Evolutionary conservation across 108 stramenopile species (phyloP).

Genomic region (Stephanodiscus triporus): DNA sequence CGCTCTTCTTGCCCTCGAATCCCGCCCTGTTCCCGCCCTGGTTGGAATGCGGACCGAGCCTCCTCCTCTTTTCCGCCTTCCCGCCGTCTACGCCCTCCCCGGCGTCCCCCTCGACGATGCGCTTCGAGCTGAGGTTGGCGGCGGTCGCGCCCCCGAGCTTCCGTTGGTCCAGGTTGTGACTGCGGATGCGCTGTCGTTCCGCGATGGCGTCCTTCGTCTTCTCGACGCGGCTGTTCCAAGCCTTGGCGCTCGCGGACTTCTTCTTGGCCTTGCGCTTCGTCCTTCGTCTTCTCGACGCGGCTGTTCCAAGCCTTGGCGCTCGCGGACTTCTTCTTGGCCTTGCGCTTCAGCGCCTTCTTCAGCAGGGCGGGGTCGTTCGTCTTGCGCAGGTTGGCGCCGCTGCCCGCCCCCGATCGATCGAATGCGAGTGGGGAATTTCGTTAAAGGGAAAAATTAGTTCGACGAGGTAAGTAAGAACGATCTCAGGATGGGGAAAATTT

Average conservation of each 20-base stretch:
- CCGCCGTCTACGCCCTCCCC: slow-evolving; percentile 24
- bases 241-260: slow-evolving; percentile 79
- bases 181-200: slow-evolving; percentile 84
- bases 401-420: too few relatives aligned
- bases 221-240: slow-evolving; percentile 83
- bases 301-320: slow-evolving; percentile 83
- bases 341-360: slow-evolving; percentile 83
- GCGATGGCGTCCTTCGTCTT: slow-evolving; percentile 63
- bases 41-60: slow-evolving; percentile 44
- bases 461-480: too few relatives aligned
- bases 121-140: slow-evolving; percentile 79
- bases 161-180: slow-evolving; percentile 78
- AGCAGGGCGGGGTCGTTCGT: slow-evolving; percentile 85
- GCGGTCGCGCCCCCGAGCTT: slow-evolving; percentile 76
- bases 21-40: slow-evolving; percentile 67
- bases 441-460: too few relatives aligned
- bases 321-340: slow-evolving; percentile 86
- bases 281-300: slow-evolving; percentile 69
- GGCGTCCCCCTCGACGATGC: slow-evolving; percentile 59
- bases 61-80: slow-evolving; percentile 41
- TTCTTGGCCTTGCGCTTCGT: slow-evolving; percentile 85
- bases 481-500: too few relatives aligned
- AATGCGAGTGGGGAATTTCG: too few relatives aligned
- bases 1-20: slow-evolving; percentile 86
- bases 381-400: slow-evolving; percentile 58